Base-by-base conservation (phyloP, 192 early-diverging fungal genomes). In the Chytriomyces sp. region DNA sequence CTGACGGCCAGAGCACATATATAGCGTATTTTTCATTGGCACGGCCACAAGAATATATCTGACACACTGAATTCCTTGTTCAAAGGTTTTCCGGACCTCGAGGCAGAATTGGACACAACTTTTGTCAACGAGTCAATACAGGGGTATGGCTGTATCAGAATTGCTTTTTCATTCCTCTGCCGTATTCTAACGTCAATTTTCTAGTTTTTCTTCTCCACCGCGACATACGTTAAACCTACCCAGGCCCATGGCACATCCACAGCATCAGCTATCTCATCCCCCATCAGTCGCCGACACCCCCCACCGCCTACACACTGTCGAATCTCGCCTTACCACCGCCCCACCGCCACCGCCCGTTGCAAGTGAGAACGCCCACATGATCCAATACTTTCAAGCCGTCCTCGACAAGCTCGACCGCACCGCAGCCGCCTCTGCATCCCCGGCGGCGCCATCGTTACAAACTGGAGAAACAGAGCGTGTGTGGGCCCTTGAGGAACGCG, bases 341-440 rank as follows among this genome's bases (percentile, higher is more conserved):
- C n/a, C n/a, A 58, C n/a, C 3, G 14, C 60, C 37, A 61, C n/a
- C 59, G 34, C 34, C 6, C 59, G 17, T 36, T 5, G 34, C 6
- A 32, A 28, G 5, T 64, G 39, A 64, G 19, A 30, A 32, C 56
- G 39, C 7, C 4, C 33, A 68, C n/a, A 68, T 68, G 65, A 68
- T 68, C 7, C 39, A 68, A 30, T 68, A 56, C 37, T 68, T 68
- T 34, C 65, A 68, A 68, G 65, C 65, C 4, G 54, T 68, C 17
- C 33, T 68, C 36, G 65, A 68, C 39, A 53, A 55, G 36, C 65
- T 68, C 28, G 65, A 68, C 14, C 33, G 55, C n/a, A 55, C 22
- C 28, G 14, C 56, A 17, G 2, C 22, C 14, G 56, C 17, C 19
- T 1, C 56, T 58, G 56, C 17, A 58, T 58, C 56, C 14, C 14